Conservation (phyloP, 345 rosid genomes). For the Salix koriyanagi region DNA sequence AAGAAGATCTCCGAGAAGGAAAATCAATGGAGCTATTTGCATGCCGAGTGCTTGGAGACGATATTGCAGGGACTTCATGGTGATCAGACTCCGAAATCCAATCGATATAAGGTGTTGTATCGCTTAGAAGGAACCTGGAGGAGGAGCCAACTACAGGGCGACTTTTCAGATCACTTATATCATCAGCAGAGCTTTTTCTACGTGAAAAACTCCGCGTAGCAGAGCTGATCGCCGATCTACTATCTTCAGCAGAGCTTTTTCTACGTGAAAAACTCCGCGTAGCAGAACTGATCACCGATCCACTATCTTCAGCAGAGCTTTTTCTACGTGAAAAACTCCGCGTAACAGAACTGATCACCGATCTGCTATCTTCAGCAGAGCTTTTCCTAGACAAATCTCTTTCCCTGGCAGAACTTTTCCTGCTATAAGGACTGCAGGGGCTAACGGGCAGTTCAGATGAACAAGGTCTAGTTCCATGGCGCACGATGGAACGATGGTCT, state of each 20-base stretch:
- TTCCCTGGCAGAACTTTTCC: conserved; percentile 14
- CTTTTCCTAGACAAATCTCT: conserved; percentile 1
- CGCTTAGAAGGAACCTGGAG: conserved; percentile 62
- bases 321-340: conserved; percentile 37
- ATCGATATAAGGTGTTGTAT: conserved; percentile 36
- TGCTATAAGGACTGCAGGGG: conserved; percentile 19
- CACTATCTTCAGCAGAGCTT: conserved; percentile 48
- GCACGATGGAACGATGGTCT: conserved; percentile 44
- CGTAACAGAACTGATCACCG: neutral
- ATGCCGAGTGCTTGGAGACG: conserved; percentile 22
- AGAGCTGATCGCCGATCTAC: neutral
- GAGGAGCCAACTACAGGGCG: conserved; percentile 27
- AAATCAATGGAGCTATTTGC: conserved; percentile 2
- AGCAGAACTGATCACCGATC: neutral
- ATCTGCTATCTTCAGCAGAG: conserved; percentile 7
- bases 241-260: conserved; percentile 54
- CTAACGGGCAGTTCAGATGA: conserved; percentile 39
- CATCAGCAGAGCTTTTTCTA: conserved; percentile 55
- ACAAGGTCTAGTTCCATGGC: conserved; percentile 39
- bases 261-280: conserved; percentile 31
- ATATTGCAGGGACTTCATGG: conserved; percentile 18
- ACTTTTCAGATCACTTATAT: conserved; percentile 32
- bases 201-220: conserved; percentile 22
- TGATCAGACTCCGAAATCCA: conserved; percentile 42
- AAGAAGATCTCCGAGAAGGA: conserved; percentile 22